phyloP scores from a whole-genome alignment of 2,329 filamentous ascomycete species.

The Albophoma yamanashiensis region DNA sequence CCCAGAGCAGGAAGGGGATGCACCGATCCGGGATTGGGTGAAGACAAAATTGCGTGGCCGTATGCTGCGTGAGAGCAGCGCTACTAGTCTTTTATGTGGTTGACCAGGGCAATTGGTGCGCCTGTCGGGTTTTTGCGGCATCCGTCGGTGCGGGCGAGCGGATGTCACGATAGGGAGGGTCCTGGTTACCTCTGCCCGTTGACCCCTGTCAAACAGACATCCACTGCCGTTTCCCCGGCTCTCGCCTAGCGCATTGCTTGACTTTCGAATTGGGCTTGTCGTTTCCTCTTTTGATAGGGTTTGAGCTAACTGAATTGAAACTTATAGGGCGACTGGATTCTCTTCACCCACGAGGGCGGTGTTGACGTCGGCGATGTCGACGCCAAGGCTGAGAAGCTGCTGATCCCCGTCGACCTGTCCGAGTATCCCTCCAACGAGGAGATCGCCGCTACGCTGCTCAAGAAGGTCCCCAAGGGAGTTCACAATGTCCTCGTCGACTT shows the following conservation, averaged over 20 bases:
- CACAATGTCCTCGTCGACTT: conserved; percentile 99
- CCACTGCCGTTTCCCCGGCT: background rate
- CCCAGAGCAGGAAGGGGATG: background rate
- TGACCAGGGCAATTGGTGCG: background rate
- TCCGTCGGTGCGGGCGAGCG: conserved; percentile 20
- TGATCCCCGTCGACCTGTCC: conserved; percentile 90
- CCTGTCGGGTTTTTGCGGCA: conserved; percentile 1
- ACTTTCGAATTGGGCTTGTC: background rate
- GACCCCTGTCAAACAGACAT: conserved; percentile 1
- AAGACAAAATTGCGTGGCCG: background rate
- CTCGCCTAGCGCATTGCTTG: background rate
- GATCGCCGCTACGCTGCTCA: conserved; percentile 75
- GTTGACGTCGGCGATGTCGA: conserved; percentile 99
- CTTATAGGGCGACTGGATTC: conserved; percentile 90
- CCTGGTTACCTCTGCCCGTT: conserved; percentile 3
- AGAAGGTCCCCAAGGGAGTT: conserved; percentile 87
- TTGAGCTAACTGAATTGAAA: conserved; percentile 10
- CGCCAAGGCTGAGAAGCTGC: conserved; percentile 95
- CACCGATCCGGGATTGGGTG: background rate
- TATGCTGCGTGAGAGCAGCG: background rate
- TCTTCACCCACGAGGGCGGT: conserved; percentile 99
- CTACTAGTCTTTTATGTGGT: conserved; percentile 7
- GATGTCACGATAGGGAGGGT: conserved; percentile 23
- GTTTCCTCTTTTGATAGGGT: background rate
- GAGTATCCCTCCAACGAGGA: conserved; percentile 94